phyloP scores from a whole-genome alignment of 257 asterid genomes.

The Prunella vulgaris region DNA sequence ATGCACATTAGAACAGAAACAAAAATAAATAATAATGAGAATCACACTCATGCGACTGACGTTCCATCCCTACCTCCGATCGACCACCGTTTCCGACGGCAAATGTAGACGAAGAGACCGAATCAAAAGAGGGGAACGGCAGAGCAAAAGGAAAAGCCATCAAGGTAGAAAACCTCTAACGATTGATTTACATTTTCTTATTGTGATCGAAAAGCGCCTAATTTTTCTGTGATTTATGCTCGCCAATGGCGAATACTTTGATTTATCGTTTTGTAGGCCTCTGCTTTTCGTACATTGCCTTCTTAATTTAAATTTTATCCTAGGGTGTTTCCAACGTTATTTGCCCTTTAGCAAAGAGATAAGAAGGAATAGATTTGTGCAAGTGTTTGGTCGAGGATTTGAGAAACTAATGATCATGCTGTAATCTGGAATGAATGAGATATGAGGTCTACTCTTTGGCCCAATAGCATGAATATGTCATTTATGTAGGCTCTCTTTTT shows the following conservation, averaged over 20 bases:
- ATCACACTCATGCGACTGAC: conserved; percentile 5
- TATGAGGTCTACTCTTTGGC: neutral
- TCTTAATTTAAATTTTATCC: neutral
- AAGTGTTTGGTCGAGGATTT: neutral
- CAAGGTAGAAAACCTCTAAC: neutral
- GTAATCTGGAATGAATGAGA: neutral
- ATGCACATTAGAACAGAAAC: neutral
- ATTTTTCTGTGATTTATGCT: neutral
- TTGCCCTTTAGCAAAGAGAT: neutral
- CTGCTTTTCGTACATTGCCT: neutral
- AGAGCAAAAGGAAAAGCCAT: neutral
- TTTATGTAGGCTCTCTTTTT: neutral
- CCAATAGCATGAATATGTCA: neutral
- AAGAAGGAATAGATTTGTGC: neutral
- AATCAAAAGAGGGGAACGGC: neutral
- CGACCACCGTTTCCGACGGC: neutral
- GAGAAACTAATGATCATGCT: neutral
- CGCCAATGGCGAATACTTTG: neutral
- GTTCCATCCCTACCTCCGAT: neutral
- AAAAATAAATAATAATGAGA: neutral
- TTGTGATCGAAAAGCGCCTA: neutral
- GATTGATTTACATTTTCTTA: neutral
- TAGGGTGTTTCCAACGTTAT: neutral
- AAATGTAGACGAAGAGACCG: neutral
- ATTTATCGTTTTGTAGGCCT: neutral